Percentiles rank a stretch among this genome's conserved stretches.
These are phyloP conservation scores for Hymenoscyphus repandus DNA, from an alignment of 2,329 filamentous ascomycete genomes.

Conservation along the genomic window DNA sequence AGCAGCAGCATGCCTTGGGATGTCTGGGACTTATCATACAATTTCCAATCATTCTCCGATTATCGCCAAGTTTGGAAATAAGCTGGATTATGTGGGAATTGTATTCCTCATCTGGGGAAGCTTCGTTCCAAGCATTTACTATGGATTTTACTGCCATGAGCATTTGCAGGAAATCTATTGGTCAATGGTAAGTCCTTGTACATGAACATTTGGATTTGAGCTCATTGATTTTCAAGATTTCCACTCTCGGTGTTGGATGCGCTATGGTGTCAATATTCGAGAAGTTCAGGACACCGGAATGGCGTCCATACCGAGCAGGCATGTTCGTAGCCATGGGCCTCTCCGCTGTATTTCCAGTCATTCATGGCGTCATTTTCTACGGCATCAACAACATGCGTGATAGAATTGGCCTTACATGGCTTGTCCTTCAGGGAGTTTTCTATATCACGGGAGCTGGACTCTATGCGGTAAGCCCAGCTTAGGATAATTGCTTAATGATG, in stretches of 20 bases:
- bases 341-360: slow-evolving; percentile 75
- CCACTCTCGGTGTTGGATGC: slow-evolving; percentile 69
- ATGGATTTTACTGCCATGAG: slow-evolving; percentile 72
- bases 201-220: neutral
- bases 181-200: slow-evolving; percentile 55
- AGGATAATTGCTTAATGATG: neutral
- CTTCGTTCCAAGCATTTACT: slow-evolving; percentile 84
- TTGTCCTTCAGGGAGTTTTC: slow-evolving; percentile 71
- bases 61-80: slow-evolving; percentile 81
- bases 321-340: slow-evolving; percentile 89
- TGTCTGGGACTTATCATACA: slow-evolving; percentile 81
- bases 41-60: slow-evolving; percentile 76
- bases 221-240: slow-evolving; percentile 53
- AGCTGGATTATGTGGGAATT: slow-evolving; percentile 92
- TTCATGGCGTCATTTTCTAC: slow-evolving; percentile 68
- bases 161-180: slow-evolving; percentile 66
- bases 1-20: slow-evolving; percentile 66
- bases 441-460: slow-evolving; percentile 83
- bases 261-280: slow-evolving; percentile 73
- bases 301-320: slow-evolving; percentile 76
- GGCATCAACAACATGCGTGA: slow-evolving; percentile 61
- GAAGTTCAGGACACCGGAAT: slow-evolving; percentile 75
- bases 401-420: slow-evolving; percentile 75
- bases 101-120: slow-evolving; percentile 87
- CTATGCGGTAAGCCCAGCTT: slow-evolving; percentile 62